phyloP scores from a whole-genome alignment of 345 rosid genomes.

The Salix caprea region DNA sequence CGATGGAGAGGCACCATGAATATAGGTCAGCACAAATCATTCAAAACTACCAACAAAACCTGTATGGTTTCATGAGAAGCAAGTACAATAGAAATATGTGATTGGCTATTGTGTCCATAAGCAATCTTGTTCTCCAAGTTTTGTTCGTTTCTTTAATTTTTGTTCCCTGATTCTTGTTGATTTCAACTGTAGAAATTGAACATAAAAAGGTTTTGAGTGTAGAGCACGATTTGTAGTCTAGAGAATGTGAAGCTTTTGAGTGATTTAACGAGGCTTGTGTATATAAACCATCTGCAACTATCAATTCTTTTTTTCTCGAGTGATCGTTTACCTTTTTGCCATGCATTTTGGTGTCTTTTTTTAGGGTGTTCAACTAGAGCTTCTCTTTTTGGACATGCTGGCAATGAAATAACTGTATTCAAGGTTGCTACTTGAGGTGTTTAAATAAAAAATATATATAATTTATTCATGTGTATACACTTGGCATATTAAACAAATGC shows the following conservation, averaged over 20 bases:
- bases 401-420: not conserved
- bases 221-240: conserved; percentile 16
- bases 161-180: conserved; percentile 16
- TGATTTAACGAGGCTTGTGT: conserved; percentile 18
- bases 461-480: too few relatives aligned
- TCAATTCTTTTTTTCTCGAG: not conserved
- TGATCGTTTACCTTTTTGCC: not conserved
- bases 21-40: not conserved
- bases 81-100: conserved; percentile 9
- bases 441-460: too few relatives aligned
- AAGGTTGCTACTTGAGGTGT: not conserved
- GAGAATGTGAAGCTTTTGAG: conserved; percentile 25
- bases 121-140: conserved; percentile 8
- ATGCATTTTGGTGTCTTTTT: not conserved
- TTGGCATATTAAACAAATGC: too few relatives aligned
- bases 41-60: conserved; percentile 1
- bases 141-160: not conserved
- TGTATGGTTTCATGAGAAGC: conserved; percentile 1
- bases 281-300: conserved; percentile 12
- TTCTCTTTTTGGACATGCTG: not conserved
- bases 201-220: conserved; percentile 16
- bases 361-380: not conserved
- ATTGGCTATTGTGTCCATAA: conserved; percentile 18
- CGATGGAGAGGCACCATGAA: not conserved
- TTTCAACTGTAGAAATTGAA: conserved; percentile 35